Evolutionary conservation across 1,284 basidiomycete genomes (phyloP).

Genomic region (Chiua sp.): DNA sequence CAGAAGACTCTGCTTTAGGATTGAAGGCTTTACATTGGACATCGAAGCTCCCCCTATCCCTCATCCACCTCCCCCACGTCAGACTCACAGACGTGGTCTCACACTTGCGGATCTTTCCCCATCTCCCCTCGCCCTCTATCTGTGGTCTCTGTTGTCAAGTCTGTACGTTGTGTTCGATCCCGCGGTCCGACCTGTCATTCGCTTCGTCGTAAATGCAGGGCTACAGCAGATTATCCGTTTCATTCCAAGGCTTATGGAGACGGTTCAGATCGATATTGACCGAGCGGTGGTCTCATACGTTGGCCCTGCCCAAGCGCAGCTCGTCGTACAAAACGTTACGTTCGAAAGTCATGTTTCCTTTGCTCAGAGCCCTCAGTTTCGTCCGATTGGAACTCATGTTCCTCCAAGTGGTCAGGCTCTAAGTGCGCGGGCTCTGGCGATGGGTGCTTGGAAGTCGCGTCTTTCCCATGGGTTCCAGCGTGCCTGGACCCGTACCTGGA

Average conservation of each 20-base stretch:
- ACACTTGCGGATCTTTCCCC: constrained; percentile 59
- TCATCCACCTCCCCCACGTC: constrained; percentile 18
- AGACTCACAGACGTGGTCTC: constrained; percentile 47
- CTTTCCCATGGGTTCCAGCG: constrained; percentile 62
- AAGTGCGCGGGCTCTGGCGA: constrained; percentile 46
- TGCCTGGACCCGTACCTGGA: constrained; percentile 68
- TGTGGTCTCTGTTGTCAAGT: constrained; percentile 51
- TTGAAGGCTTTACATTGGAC: constrained; percentile 65
- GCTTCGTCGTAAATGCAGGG: constrained; percentile 54
- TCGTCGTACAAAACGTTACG: constrained; percentile 55
- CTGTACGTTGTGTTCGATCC: constrained; percentile 60
- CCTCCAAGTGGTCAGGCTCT: constrained; percentile 28
- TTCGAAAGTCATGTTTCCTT: constrained; percentile 62
- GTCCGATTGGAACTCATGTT: constrained; percentile 31
- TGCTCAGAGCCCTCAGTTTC: constrained; percentile 49
- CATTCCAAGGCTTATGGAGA: constrained; percentile 67
- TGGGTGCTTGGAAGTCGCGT: constrained; percentile 65
- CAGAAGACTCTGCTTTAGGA: constrained; percentile 60
- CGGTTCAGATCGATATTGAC: constrained; percentile 69
- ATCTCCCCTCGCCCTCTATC: constrained; percentile 55
- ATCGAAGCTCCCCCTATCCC: constrained; percentile 41
- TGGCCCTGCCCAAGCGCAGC: constrained; percentile 53
- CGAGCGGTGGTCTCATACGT: constrained; percentile 55
- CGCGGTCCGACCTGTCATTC: constrained; percentile 62
- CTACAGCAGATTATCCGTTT: constrained; percentile 65